Conservation (phyloP, 1,284 basidiomycete genomes). For the Malassezia dermatis region DNA sequence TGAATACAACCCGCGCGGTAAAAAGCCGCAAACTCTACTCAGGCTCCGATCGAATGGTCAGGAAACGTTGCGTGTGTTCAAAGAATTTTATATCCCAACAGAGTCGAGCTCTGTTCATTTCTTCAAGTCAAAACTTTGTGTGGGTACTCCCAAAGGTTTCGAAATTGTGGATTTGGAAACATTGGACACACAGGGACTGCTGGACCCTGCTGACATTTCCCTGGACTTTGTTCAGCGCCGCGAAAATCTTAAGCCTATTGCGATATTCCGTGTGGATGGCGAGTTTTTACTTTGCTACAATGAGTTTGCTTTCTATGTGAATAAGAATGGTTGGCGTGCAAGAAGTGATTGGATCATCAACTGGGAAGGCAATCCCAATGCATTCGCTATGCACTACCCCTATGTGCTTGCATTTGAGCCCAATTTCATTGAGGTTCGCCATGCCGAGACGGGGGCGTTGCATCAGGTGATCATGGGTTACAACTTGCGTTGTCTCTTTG, state of each 20-base stretch:
- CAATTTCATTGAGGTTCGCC: constrained; percentile 88
- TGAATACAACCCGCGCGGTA: constrained; percentile 67
- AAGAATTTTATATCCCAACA: constrained; percentile 93
- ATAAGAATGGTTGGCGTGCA: constrained; percentile 87
- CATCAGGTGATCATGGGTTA: constrained; percentile 78
- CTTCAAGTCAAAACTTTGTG: constrained; percentile 91
- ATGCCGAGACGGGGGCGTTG: constrained; percentile 82
- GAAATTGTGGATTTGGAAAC: constrained; percentile 98
- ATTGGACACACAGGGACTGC: constrained; percentile 85
- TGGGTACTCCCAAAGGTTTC: constrained; percentile 96
- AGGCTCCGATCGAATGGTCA: constrained; percentile 87
- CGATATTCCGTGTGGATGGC: constrained; percentile 90
- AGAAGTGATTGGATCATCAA: constrained; percentile 83
- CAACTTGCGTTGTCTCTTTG: constrained; percentile 65
- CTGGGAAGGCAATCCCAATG: constrained; percentile 89
- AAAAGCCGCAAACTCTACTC: constrained; percentile 72
- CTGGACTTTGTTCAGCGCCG: constrained; percentile 87
- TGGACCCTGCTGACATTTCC: constrained; percentile 82
- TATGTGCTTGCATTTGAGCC: constrained; percentile 96
- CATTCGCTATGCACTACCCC: constrained; percentile 90
- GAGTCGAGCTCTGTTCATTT: constrained; percentile 95
- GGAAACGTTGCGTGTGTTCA: constrained; percentile 85
- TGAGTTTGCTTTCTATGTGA: constrained; percentile 98
- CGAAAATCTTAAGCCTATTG: constrained; percentile 82
- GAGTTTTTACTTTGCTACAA: constrained; percentile 97